Evolutionary conservation across 768 basidiomycete species (phyloP), one percentile per base, ranked within the genome.

Genomic region (Grammothele lineata): DNA sequence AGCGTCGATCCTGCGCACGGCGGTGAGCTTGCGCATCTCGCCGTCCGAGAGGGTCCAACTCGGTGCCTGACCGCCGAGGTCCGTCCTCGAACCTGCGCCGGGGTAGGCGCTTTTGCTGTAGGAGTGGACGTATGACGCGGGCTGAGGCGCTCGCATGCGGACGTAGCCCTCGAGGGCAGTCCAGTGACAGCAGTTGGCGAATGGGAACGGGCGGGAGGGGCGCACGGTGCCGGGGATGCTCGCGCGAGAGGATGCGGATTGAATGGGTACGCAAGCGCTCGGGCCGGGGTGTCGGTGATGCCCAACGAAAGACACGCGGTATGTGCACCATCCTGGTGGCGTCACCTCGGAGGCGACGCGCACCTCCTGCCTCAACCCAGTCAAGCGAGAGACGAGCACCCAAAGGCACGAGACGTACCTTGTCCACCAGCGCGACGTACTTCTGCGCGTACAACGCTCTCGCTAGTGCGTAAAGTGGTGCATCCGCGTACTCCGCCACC

Each of bases 401-500:
- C 40, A 7, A 34, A 10, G 19, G 12, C 3, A 33, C 33, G 32
- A 34, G 27, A 43, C 42, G 32, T 17, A 43, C 42, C 42, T 32
- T n/a, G n/a, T 34, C 42, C n/a, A 43, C 42, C 21, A 43, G 32
- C 23, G 32, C 42, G 27, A 35, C 42, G 18, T 43, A 43, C 14
- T 17, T 33, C n/a, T 17, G 17, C 22, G 42, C 35, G n/a, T 33
- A 30, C 32, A 43, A 14, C 12, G 42, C 42, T 18, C 22, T 43
- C 9, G 42, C 42, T 22, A 43, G 21, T 7, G 42, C 42, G 15
- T 22, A 11, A 11, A 43, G 23, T 0, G 32, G 42, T 18, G 32
- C 10, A 21, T 43, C 42, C 32, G 5, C 42, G 19, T 43, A 43
- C 18, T 30, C 42, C 42, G 42, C 42, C 21, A 43, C 42, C 42